Percentiles rank a stretch among this genome's conserved stretches.
These are phyloP conservation scores for Paraphaeosphaeria minitans DNA, from an alignment of 2,329 filamentous ascomycete species.

Conservation along the genomic window DNA sequence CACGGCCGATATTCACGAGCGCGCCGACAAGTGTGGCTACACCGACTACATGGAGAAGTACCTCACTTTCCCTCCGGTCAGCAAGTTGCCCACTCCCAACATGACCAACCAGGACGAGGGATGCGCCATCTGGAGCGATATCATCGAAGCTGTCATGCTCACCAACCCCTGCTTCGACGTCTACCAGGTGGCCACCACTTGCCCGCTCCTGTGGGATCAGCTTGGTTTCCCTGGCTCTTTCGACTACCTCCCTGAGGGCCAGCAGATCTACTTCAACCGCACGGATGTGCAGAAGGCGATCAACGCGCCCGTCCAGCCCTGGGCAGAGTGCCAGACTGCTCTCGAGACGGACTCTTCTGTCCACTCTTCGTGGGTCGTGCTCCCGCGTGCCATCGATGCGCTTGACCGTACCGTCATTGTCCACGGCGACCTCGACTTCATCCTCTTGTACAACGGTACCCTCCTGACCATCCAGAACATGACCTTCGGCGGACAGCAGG, in stretches of 20 bases:
- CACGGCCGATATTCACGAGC: slow-evolving; percentile 57
- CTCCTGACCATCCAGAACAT: slow-evolving; percentile 78
- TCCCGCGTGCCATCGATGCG: slow-evolving; percentile 74
- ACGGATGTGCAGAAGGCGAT: slow-evolving; percentile 71
- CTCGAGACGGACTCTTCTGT: slow-evolving; percentile 58
- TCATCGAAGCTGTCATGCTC: slow-evolving; percentile 58
- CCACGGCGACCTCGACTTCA: slow-evolving; percentile 72
- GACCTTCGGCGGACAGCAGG: slow-evolving; percentile 74
- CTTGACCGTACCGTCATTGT: slow-evolving; percentile 74
- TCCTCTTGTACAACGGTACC: slow-evolving; percentile 71
- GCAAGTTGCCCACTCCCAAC: slow-evolving; percentile 61
- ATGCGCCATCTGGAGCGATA: slow-evolving; percentile 65
- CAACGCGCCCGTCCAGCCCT: slow-evolving; percentile 64
- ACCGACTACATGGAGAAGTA: slow-evolving; percentile 64
- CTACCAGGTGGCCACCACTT: slow-evolving; percentile 74
- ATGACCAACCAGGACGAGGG: slow-evolving; percentile 50
- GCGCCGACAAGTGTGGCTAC: slow-evolving; percentile 66
- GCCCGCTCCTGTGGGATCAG: slow-evolving; percentile 71
- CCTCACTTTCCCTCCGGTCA: slow-evolving; percentile 70
- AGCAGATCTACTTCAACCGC: slow-evolving; percentile 72
- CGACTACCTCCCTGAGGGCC: slow-evolving; percentile 66
- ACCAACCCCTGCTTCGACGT: slow-evolving; percentile 81
- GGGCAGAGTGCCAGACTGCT: slow-evolving; percentile 62
- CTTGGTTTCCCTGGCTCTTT: slow-evolving; percentile 71
- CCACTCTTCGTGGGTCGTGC: slow-evolving; percentile 61